Percentiles rank a stretch among this genome's conserved stretches.
Conservation (phyloP, 192 early-diverging fungal genomes). For the Gigaspora rosea region DNA sequence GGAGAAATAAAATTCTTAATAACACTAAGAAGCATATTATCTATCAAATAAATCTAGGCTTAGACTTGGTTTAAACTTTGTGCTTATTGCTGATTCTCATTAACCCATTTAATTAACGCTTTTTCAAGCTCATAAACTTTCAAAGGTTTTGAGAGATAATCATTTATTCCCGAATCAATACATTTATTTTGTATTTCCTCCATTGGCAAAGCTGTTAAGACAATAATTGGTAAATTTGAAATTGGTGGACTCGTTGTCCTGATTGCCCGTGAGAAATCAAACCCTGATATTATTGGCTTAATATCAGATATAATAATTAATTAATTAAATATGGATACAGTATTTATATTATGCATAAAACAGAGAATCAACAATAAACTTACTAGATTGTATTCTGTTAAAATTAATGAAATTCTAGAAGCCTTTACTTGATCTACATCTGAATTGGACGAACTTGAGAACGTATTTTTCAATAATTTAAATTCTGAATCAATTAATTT, state of each 20-base stretch:
- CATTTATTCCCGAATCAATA: slow-evolving; percentile 49
- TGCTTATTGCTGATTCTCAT: too few species aligned
- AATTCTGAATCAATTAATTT: slow-evolving; percentile 1
- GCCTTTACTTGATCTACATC: slow-evolving; percentile 14
- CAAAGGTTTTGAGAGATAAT: slow-evolving; percentile 51
- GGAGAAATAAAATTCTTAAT: too few species aligned
- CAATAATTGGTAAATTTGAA: slow-evolving; percentile 55
- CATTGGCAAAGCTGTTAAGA: slow-evolving; percentile 58
- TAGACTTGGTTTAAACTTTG: too few species aligned
- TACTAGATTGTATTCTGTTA: slow-evolving; percentile 60
- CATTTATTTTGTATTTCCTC: slow-evolving; percentile 51
- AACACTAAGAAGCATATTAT: too few species aligned
- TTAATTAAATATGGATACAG: too few species aligned
- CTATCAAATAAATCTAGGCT: too few species aligned
- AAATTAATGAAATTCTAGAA: slow-evolving; percentile 39
- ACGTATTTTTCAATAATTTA: too few species aligned
- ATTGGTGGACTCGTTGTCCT: slow-evolving; percentile 36
- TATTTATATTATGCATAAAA: not conserved
- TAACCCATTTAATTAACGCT: slow-evolving; percentile 44
- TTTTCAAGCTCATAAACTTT: slow-evolving; percentile 41
- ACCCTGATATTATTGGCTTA: slow-evolving; percentile 60
- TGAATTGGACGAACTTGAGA: too few species aligned
- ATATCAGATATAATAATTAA: not conserved
- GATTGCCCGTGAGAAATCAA: slow-evolving; percentile 51
- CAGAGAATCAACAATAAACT: not conserved